phyloP scores from a whole-genome alignment of 768 basidiomycete genomes.

The Lactarius hengduanensis region DNA sequence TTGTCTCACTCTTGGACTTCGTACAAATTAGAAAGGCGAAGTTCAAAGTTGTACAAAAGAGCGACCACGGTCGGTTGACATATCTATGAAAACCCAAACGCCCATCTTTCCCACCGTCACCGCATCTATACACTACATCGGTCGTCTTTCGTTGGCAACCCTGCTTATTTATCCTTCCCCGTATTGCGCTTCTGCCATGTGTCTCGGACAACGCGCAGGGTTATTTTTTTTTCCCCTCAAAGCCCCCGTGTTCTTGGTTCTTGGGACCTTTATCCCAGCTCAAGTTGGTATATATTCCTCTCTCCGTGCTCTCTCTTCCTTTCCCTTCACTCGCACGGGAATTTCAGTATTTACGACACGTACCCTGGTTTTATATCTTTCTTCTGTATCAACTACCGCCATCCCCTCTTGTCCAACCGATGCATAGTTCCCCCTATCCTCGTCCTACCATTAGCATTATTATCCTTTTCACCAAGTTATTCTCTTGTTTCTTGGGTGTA shows the following conservation, averaged over 20 bases:
- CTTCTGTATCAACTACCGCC: constrained; percentile 30
- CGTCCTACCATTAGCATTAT: constrained; percentile 12
- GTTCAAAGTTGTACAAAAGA: constrained; percentile 41
- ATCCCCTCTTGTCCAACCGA: constrained; percentile 18
- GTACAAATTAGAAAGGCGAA: constrained; percentile 33
- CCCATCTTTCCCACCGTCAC: constrained; percentile 29
- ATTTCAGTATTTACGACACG: constrained; percentile 22
- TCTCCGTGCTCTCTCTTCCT: not conserved
- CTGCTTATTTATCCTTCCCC: constrained; percentile 29
- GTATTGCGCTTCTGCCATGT: constrained; percentile 31
- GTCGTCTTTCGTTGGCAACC: constrained; percentile 11
- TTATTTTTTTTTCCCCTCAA: constrained; percentile 33
- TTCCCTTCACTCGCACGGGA: not conserved
- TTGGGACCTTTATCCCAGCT: constrained; percentile 35
- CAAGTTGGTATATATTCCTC: constrained; percentile 18
- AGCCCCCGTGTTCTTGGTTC: constrained; percentile 44
- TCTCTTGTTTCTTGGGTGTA: constrained; percentile 27
- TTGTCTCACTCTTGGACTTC: constrained; percentile 34
- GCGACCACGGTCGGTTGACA: constrained; percentile 35
- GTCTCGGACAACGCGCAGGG: constrained; percentile 32
- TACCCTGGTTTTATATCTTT: constrained; percentile 22
- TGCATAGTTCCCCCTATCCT: constrained; percentile 17
- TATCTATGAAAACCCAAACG: constrained; percentile 32
- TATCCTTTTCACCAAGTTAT: constrained; percentile 29
- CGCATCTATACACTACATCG: constrained; percentile 34